Evolutionary conservation across 2,329 filamentous ascomycete genomes (phyloP).

Genomic region (Purpureocillium lavendulum): DNA sequence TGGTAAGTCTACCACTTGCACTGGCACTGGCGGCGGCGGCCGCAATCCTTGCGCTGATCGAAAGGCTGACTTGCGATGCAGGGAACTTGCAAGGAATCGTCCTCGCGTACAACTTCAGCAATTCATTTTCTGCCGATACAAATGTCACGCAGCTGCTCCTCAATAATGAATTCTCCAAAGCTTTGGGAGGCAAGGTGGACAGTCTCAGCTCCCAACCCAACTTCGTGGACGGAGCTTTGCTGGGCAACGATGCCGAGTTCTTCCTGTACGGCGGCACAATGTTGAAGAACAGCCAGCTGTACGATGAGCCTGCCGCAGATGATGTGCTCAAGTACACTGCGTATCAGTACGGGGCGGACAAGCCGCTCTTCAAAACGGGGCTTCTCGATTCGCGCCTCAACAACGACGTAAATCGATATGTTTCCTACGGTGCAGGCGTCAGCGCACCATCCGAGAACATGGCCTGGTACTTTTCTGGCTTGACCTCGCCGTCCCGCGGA

Average conservation of each 20-base stretch:
- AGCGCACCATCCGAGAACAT: conserved; percentile 62
- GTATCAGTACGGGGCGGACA: conserved; percentile 40
- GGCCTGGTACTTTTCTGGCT: conserved; percentile 63
- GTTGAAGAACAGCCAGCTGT: conserved; percentile 22
- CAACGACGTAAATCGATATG: conserved; percentile 45
- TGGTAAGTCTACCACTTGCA: conserved; percentile 27
- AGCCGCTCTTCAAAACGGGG: conserved; percentile 31
- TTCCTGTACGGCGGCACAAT: conserved; percentile 55
- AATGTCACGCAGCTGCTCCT: conserved; percentile 47
- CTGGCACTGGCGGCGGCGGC: not conserved
- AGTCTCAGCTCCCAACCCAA: conserved; percentile 46
- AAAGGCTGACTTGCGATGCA: no score
- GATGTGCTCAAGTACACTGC: conserved; percentile 41
- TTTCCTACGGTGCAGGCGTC: conserved; percentile 55
- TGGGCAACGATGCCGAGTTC: conserved; percentile 56
- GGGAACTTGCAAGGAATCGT: conserved; percentile 44
- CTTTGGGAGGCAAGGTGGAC: conserved; percentile 34
- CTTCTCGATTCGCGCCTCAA: conserved; percentile 34
- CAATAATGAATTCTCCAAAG: conserved; percentile 35
- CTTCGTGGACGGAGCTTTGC: conserved; percentile 54
- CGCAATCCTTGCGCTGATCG: conserved; percentile 2
- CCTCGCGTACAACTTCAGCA: conserved; percentile 50
- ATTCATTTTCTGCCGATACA: conserved; percentile 38
- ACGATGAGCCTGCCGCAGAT: conserved; percentile 30
- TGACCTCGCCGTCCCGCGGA: conserved; percentile 41